These are phyloP conservation scores for Suillus subalutaceus DNA, from an alignment of 768 basidiomycete genomes.

Conservation along the genomic window DNA sequence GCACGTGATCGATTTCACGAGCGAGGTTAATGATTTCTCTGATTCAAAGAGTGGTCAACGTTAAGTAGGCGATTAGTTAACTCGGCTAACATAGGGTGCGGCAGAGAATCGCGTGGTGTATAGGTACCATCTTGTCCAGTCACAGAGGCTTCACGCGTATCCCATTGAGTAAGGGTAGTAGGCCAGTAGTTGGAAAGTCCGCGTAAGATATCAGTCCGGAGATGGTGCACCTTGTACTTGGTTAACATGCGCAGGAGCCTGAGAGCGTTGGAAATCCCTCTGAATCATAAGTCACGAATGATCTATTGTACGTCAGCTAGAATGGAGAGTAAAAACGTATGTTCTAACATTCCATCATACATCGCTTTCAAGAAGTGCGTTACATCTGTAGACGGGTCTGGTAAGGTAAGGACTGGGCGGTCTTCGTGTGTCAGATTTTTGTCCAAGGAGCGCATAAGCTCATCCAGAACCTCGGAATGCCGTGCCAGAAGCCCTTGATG, in stretches of 20 bases:
- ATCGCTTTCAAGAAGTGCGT: conserved; percentile 61
- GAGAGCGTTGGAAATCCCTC: conserved; percentile 57
- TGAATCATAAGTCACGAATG: conserved; percentile 48
- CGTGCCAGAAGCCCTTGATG: conserved; percentile 67
- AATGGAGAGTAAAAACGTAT: conserved; percentile 5
- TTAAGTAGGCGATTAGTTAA: conserved; percentile 5
- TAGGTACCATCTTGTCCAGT: conserved; percentile 54
- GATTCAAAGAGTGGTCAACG: conserved; percentile 16
- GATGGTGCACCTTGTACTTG: conserved; percentile 60
- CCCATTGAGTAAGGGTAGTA: conserved; percentile 63
- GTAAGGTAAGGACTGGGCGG: conserved; percentile 54
- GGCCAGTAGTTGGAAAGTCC: conserved; percentile 62
- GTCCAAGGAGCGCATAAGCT: conserved; percentile 40
- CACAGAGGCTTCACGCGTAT: conserved; percentile 61
- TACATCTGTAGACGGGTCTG: conserved; percentile 60
- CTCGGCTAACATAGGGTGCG: conserved; percentile 68
- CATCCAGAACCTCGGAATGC: conserved; percentile 57
- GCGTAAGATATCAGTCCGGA: conserved; percentile 60
- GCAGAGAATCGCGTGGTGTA: conserved; percentile 53
- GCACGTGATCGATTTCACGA: conserved; percentile 52
- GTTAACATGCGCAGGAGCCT: conserved; percentile 64
- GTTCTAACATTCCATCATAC: conserved; percentile 71
- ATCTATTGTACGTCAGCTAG: conserved; percentile 36
- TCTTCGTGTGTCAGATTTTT: conserved; percentile 47
- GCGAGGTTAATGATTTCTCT: conserved; percentile 73